A percentile compares a stretch with the other conserved stretches of the same genome.
These are phyloP conservation scores for Kitagawia praeruptora DNA, from an alignment of 129 eudicot genomes.

Conservation along the genomic window DNA sequence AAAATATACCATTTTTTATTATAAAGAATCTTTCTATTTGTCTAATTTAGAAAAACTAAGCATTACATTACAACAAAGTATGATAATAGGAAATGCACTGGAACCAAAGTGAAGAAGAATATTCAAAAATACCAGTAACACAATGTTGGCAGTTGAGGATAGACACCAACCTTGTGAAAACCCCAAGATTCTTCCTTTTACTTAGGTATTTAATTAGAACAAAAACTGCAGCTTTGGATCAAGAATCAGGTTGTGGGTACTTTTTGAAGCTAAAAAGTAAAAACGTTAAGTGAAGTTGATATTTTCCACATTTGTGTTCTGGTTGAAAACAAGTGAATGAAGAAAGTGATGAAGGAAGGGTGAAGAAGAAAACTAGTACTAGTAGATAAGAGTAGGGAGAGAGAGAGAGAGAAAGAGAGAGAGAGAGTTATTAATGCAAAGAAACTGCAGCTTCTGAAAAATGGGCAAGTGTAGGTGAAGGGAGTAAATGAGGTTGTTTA, in stretches of 20 bases:
- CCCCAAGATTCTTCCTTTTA: background rate
- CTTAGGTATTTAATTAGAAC: background rate
- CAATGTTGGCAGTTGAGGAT: background rate
- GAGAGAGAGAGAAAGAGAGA: constrained; percentile 13
- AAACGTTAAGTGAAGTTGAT: background rate
- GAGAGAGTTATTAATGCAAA: constrained; percentile 25
- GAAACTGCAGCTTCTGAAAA: constrained; percentile 28
- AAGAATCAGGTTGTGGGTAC: background rate
- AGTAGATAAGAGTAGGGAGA: constrained; percentile 7
- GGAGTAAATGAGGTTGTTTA: constrained; percentile 60
- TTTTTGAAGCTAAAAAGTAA: background rate
- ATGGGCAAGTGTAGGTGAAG: constrained; percentile 54
- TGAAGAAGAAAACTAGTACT: background rate
- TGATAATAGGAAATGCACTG: constrained; percentile 1
- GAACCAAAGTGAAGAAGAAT: background rate
- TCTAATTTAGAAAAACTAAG: background rate
- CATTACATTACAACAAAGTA: background rate
- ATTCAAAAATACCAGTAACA: constrained; percentile 12
- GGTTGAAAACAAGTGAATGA: background rate
- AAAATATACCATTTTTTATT: background rate
- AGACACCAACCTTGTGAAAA: background rate
- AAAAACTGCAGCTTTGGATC: background rate
- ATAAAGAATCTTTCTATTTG: background rate
- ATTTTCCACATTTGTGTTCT: background rate
- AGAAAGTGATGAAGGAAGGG: constrained; percentile 4